Conservation (phyloP, 2,329 filamentous ascomycete species). For the Aureobasidium lini region DNA sequence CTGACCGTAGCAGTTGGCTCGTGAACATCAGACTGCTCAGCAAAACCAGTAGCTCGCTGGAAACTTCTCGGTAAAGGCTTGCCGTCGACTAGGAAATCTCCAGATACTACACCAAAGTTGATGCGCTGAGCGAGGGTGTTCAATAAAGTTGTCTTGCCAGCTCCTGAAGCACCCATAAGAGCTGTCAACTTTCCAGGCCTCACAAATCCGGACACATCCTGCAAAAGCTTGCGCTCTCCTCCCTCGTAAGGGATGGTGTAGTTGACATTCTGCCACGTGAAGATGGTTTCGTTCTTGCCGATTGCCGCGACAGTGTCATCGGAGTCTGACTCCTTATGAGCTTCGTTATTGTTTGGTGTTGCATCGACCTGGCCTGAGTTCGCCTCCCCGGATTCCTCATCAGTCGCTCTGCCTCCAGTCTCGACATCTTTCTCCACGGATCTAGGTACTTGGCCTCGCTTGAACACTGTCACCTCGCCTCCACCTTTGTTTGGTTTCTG, state of each 20-base stretch:
- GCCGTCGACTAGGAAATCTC: constrained; percentile 57
- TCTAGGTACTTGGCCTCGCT: constrained; percentile 25
- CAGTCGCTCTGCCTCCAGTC: constrained; percentile 34
- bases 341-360: constrained; percentile 18
- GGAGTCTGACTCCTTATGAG: constrained; percentile 19
- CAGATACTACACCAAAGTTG: constrained; percentile 57
- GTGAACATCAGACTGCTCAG: constrained; percentile 59
- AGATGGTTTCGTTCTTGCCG: constrained; percentile 35
- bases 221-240: constrained; percentile 39
- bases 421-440: constrained; percentile 30
- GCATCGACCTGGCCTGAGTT: not conserved
- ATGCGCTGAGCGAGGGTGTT: constrained; percentile 64
- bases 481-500: constrained; percentile 51
- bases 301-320: constrained; percentile 44
- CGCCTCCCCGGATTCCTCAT: constrained; percentile 43
- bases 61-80: constrained; percentile 47
- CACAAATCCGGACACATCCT: constrained; percentile 43
- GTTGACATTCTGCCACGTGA: constrained; percentile 47
- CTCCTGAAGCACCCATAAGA: constrained; percentile 51
- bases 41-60: constrained; percentile 57
- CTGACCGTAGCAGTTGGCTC: constrained; percentile 55
- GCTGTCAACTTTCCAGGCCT: constrained; percentile 44
- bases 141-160: constrained; percentile 78
- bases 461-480: constrained; percentile 45
- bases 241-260: constrained; percentile 43